Conservation (phyloP, 352 stramenopile species). For the Globisporangium alternatum region DNA sequence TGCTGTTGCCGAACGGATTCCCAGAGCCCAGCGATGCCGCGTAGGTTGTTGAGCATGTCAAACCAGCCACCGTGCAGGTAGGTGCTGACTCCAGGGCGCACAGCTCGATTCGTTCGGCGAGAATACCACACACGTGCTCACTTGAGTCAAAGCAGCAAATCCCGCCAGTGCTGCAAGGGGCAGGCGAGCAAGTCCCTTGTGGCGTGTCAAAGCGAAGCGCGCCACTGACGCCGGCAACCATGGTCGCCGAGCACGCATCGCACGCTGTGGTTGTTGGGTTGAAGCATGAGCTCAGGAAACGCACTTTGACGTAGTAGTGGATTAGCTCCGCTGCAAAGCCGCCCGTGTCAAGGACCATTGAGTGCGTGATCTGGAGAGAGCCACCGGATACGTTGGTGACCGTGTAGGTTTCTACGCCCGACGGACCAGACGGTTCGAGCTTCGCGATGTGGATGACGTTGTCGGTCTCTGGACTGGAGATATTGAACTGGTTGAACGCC, state of each 20-base stretch:
- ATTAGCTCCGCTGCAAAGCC: constrained; percentile 23
- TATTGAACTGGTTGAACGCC: constrained; percentile 44
- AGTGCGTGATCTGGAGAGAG: constrained; percentile 28
- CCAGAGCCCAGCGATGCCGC: constrained; percentile 23
- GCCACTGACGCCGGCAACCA: background rate
- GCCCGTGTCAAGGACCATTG: constrained; percentile 23
- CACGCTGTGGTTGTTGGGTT: constrained; percentile 11
- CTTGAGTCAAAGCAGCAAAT: constrained; percentile 22
- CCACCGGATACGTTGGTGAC: constrained; percentile 25
- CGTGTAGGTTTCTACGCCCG: constrained; percentile 14
- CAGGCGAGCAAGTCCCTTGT: constrained; percentile 7
- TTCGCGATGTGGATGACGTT: constrained; percentile 23
- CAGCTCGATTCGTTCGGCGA: constrained; percentile 6
- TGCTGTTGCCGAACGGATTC: constrained; percentile 37
- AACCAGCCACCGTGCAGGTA: constrained; percentile 25
- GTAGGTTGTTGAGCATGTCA: constrained; percentile 30
- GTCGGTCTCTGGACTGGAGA: constrained; percentile 15
- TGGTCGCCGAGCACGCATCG: constrained; percentile 19
- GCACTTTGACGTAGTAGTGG: constrained; percentile 19
- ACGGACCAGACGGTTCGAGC: constrained; percentile 17
- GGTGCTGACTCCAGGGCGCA: constrained; percentile 12
- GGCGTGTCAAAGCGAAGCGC: background rate
- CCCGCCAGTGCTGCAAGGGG: constrained; percentile 8
- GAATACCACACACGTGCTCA: constrained; percentile 24
- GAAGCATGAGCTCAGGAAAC: constrained; percentile 31